Conservation (phyloP, 441 rosid genomes). For the Dalechampia spathulata region DNA sequence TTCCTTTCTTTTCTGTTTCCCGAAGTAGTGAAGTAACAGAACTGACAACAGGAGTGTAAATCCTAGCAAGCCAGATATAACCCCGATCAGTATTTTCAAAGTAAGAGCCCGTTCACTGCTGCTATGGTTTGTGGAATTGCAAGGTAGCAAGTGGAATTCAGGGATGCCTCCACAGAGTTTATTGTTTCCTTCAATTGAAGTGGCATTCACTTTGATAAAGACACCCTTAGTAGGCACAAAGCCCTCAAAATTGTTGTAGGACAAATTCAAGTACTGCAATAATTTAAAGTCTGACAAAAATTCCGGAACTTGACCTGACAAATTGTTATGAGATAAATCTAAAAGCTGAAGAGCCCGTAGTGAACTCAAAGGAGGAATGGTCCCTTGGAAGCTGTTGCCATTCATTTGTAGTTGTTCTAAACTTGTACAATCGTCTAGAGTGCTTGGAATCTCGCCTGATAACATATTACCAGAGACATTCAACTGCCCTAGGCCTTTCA, state of each 20-base stretch:
- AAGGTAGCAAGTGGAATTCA: background rate
- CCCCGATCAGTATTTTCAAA: too few species aligned
- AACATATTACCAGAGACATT: background rate
- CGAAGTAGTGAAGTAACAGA: too few species aligned
- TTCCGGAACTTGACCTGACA: background rate
- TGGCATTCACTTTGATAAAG: background rate
- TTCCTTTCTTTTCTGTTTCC: too few species aligned
- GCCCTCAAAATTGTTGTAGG: background rate
- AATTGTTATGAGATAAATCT: background rate
- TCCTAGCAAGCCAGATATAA: too few species aligned
- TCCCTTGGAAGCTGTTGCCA: background rate
- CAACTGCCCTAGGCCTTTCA: background rate
- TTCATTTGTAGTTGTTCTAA: background rate
- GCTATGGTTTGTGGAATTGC: background rate
- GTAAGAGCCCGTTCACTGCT: too few species aligned
- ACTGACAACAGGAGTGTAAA: too few species aligned
- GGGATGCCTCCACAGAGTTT: background rate
- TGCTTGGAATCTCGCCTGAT: background rate
- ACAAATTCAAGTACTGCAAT: background rate
- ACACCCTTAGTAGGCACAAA: background rate
- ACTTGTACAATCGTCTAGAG: background rate
- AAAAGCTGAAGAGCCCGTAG: background rate
- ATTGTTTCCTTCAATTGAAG: background rate
- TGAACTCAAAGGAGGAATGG: background rate
- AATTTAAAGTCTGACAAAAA: background rate